A percentile compares a stretch with the other conserved stretches of the same genome.
Evolutionary conservation across 1,284 basidiomycete species (phyloP).

Genomic region (Somion occarium): DNA sequence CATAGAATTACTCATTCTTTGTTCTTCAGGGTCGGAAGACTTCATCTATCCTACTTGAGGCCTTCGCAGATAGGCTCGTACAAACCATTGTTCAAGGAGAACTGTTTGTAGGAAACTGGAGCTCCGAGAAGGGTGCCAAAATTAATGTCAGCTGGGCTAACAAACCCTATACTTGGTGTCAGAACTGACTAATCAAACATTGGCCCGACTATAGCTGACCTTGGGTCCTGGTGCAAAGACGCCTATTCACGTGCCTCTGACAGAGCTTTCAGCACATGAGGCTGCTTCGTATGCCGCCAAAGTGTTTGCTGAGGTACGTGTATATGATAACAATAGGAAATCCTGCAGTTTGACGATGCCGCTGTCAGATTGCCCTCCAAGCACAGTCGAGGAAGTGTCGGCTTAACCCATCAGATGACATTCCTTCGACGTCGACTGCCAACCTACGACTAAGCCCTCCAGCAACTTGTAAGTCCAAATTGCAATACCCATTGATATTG

Average conservation of each 20-base stretch:
- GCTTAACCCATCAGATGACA: slow-evolving; percentile 32
- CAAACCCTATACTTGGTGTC: no score
- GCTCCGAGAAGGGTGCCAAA: slow-evolving; percentile 33
- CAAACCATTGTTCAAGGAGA: slow-evolving; percentile 52
- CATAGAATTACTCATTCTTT: background rate
- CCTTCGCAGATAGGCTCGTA: slow-evolving; percentile 50
- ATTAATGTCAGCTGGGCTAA: slow-evolving; percentile 48
- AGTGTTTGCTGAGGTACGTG: slow-evolving; percentile 50
- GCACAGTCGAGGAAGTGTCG: slow-evolving; percentile 55
- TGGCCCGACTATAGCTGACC: no score
- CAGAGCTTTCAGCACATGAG: slow-evolving; percentile 48
- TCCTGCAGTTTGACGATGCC: no score
- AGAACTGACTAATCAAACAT: no score
- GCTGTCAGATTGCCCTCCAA: slow-evolving; percentile 49
- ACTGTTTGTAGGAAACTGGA: slow-evolving; percentile 50
- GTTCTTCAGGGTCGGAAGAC: slow-evolving; percentile 42
- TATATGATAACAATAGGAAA: no score
- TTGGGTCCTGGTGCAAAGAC: slow-evolving; percentile 51
- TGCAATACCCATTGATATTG: no score
- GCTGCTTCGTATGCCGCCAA: slow-evolving; percentile 54
- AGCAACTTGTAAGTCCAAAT: background rate
- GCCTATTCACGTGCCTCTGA: slow-evolving; percentile 48
- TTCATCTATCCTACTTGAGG: slow-evolving; percentile 42
- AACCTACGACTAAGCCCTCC: background rate
- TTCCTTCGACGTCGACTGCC: background rate